Conservation (phyloP, 192 early-diverging fungal species). For the Umbelopsis isabellina region DNA sequence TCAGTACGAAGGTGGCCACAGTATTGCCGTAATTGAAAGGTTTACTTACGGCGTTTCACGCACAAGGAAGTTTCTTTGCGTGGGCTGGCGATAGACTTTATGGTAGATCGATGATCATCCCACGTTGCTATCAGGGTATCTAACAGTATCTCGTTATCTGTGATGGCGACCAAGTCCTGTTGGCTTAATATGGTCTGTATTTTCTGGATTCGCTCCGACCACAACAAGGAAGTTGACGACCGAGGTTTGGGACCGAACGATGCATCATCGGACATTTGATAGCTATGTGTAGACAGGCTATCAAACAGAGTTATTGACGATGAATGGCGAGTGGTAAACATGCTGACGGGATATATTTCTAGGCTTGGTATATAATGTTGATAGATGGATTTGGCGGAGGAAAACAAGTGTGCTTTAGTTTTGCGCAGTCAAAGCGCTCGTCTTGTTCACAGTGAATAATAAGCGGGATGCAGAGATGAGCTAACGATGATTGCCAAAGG, state of each 20-base stretch:
- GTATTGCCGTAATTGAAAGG: neutral
- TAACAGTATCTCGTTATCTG: slow-evolving; percentile 4
- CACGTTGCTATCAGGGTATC: slow-evolving; percentile 12
- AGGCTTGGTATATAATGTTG: neutral
- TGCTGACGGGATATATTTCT: slow-evolving; percentile 11
- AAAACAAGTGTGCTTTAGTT: neutral
- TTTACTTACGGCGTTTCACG: neutral
- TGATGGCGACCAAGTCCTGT: neutral
- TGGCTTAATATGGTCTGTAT: slow-evolving; percentile 9
- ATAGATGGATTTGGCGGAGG: neutral
- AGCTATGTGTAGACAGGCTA: neutral
- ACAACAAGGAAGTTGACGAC: neutral
- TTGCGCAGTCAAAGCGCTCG: neutral
- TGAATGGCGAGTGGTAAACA: slow-evolving; percentile 16
- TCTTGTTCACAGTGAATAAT: too few species aligned
- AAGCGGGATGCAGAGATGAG: neutral
- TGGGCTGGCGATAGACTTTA: neutral
- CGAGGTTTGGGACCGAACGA: neutral
- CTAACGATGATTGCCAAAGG: neutral
- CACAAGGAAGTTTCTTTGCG: slow-evolving; percentile 19
- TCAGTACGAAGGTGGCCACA: neutral
- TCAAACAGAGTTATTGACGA: neutral
- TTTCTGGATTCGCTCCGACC: slow-evolving; percentile 13
- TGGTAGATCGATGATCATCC: slow-evolving; percentile 11
- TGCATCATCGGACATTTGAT: slow-evolving; percentile 15